These are phyloP conservation scores for Nicotiana obtusifolia DNA, from an alignment of 257 asterid species.

Conservation along the genomic window DNA sequence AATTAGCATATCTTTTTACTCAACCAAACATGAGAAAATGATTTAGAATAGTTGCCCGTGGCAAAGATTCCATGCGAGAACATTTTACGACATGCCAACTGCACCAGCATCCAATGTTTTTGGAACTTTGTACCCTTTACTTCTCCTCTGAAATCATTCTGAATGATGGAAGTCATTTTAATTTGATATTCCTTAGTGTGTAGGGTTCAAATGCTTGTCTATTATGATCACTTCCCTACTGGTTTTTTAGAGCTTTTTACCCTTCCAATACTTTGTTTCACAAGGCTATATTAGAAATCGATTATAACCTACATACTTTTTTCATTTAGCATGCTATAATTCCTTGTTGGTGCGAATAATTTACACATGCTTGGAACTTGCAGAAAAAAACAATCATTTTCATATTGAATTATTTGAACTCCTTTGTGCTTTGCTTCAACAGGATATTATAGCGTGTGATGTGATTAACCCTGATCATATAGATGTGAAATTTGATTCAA, in stretches of 20 bases:
- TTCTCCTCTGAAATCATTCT: neutral
- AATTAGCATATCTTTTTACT: neutral
- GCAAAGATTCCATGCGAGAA: neutral
- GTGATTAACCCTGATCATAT: conserved; percentile 81
- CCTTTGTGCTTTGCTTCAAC: conserved; percentile 6
- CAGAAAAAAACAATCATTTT: neutral
- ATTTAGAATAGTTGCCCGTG: neutral
- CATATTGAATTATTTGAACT: neutral
- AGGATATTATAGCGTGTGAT: conserved; percentile 96
- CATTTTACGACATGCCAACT: neutral
- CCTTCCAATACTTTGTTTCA: neutral
- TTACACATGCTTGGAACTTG: neutral
- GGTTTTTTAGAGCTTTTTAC: neutral
- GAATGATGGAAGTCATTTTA: neutral
- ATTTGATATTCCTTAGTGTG: neutral
- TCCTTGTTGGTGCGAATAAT: neutral
- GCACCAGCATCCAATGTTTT: neutral
- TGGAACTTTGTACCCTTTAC: neutral
- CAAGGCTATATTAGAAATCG: neutral
- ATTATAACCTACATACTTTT: neutral
- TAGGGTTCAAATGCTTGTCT: neutral
- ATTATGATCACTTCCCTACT: neutral
- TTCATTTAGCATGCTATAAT: neutral
- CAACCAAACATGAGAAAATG: neutral
- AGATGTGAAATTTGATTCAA: conserved; percentile 62